Base-by-base conservation (phyloP, 1,284 basidiomycete genomes). In the Prillingera fragicola region DNA sequence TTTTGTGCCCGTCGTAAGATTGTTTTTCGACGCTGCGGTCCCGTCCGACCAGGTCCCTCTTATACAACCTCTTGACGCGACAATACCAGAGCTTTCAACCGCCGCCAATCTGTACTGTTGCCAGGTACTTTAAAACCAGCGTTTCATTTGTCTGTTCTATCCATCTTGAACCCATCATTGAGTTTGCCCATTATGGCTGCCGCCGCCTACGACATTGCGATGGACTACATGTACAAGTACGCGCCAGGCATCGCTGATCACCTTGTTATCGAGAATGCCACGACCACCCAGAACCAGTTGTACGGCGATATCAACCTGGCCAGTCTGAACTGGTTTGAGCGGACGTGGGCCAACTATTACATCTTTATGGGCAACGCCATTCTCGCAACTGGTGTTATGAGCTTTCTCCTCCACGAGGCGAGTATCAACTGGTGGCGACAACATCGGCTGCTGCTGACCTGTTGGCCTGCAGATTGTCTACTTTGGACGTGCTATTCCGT, bases 401-500 rank as follows among this genome's bases (percentile, higher is more conserved):
- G 86, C 59, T 97, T 98, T 71, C 53, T 95, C 27, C 69, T 97
- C 54, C 94, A 97, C 71, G 92, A 97, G 79, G 87, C 90, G 49
- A 42, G 83, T 62, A 29, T 13, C 14, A 24, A 31, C 9, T 22
- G 12, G n/a, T 21, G 25, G 21, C 17, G 9, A n/a, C 26, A 9
- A 12, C 17, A 27, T 28, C 14, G 14, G 18, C 23, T 15, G 13
- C 27, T n/a, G 17, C 41, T 28, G 24, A 27, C 31, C 5, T 24
- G 10, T 26, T 18, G 12, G 33, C 25, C 36, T 34, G 8, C 51
- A 94, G 88, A 69, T 92, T 60, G 87, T 97, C 33, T 98, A 98
- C 77, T 98, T 98, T 70, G 94, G 94, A 22, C 87, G 94, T 27
- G 84, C 84, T 55, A 74, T 98, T 19, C 95, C 94, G 0, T 96